These are phyloP conservation scores for Hortiboletus flavorubellus DNA, from an alignment of 768 basidiomycete genomes.

Conservation along the genomic window DNA sequence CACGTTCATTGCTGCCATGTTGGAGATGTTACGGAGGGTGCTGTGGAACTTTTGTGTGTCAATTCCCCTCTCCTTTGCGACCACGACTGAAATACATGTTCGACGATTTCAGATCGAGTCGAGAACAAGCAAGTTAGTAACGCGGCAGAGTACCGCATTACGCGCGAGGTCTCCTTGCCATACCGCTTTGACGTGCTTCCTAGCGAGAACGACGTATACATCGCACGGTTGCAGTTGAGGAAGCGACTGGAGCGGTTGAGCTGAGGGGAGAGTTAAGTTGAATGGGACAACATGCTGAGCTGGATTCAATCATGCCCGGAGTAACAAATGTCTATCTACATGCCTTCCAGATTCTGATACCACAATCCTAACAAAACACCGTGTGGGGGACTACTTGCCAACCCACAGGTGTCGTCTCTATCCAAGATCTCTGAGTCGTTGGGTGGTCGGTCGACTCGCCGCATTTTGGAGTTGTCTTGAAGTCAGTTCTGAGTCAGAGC, in stretches of 20 bases:
- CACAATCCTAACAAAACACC: too few species aligned
- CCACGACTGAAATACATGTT: not conserved
- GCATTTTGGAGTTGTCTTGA: too few species aligned
- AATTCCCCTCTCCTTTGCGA: conserved; percentile 3
- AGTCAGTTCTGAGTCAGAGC: too few species aligned
- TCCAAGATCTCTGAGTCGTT: too few species aligned
- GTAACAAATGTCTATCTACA: too few species aligned
- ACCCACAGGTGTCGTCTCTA: too few species aligned
- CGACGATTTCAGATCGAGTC: conserved; percentile 52
- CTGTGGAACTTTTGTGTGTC: conserved; percentile 90
- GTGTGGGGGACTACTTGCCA: too few species aligned
- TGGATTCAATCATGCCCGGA: too few species aligned
- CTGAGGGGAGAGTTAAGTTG: not conserved
- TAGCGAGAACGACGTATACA: conserved; percentile 39
- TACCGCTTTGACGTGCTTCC: conserved; percentile 56
- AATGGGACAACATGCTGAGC: too few species aligned
- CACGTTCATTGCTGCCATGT: conserved; percentile 61
- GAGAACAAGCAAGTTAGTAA: conserved; percentile 95
- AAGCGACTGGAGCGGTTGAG: conserved; percentile 21
- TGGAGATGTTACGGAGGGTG: conserved; percentile 78
- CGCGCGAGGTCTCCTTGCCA: conserved; percentile 80
- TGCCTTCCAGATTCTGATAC: too few species aligned
- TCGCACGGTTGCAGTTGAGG: conserved; percentile 5
- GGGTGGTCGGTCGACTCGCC: too few species aligned
- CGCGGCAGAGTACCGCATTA: conserved; percentile 74